Percentiles rank a stretch among this genome's conserved stretches.
phyloP scores from a whole-genome alignment of 164 flowering plant genomes.

The Platanus orientalis region DNA sequence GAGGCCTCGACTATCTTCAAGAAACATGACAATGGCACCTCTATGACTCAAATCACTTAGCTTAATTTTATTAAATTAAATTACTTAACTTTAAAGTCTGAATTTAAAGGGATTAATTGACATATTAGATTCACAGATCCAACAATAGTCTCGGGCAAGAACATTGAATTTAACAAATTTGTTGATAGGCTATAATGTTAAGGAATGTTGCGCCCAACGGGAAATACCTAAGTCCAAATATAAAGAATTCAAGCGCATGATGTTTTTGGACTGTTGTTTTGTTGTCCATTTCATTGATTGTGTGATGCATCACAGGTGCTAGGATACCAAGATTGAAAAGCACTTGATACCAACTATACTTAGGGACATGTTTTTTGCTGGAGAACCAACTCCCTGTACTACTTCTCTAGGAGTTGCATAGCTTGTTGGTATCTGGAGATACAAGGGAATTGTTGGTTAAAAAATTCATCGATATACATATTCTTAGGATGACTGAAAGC shows the following conservation, averaged over 20 bases:
- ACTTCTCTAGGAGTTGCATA: not conserved
- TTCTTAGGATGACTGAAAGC: not conserved
- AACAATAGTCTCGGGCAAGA: too few species aligned
- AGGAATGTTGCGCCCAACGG: not conserved
- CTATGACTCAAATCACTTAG: too few species aligned
- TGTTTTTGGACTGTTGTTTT: slow-evolving; percentile 25
- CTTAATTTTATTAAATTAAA: too few species aligned
- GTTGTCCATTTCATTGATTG: slow-evolving; percentile 7
- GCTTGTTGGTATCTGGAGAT: not conserved
- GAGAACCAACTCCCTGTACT: slow-evolving; percentile 12
- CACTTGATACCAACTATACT: not conserved
- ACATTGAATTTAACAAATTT: too few species aligned
- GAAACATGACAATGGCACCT: too few species aligned
- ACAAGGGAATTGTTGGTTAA: not conserved
- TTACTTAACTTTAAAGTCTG: too few species aligned
- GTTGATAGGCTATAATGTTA: not conserved
- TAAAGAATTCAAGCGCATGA: slow-evolving; percentile 8
- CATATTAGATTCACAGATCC: too few species aligned
- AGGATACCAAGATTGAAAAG: not conserved
- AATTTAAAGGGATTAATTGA: too few species aligned
- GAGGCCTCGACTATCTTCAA: too few species aligned
- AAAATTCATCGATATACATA: not conserved
- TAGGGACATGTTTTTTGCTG: slow-evolving; percentile 11
- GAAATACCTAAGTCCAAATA: not conserved
- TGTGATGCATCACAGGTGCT: not conserved